These are phyloP conservation scores for Sergeia podlipaevii DNA, from an alignment of 208 protist genomes.

Conservation along the genomic window DNA sequence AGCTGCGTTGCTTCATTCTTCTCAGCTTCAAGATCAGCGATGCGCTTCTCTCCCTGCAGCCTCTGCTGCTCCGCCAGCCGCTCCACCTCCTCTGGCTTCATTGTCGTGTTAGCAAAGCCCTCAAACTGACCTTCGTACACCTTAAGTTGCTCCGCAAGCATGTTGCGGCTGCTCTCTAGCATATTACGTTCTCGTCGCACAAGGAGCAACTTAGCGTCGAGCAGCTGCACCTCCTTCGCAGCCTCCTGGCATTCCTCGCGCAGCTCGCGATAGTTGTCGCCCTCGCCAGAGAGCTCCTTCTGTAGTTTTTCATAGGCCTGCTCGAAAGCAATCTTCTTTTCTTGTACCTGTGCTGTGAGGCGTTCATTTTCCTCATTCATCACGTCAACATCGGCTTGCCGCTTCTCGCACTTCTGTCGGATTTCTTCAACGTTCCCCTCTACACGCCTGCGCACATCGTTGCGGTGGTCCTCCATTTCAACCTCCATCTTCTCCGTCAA, in stretches of 20 bases:
- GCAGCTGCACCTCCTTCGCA: conserved; percentile 35
- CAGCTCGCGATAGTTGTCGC: conserved; percentile 41
- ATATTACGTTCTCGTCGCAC: conserved; percentile 44
- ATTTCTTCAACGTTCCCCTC: conserved; percentile 43
- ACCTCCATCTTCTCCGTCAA: conserved; percentile 34
- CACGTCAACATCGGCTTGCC: conserved; percentile 23
- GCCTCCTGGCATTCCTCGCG: conserved; percentile 35
- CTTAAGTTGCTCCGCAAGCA: conserved; percentile 57
- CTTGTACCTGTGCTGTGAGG: conserved; percentile 36
- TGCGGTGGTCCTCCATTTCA: conserved; percentile 59
- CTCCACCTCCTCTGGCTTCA: conserved; percentile 60
- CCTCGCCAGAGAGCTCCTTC: conserved; percentile 24
- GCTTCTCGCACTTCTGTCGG: conserved; percentile 32
- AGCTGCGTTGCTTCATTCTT: conserved; percentile 56
- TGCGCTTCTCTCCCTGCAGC: conserved; percentile 33
- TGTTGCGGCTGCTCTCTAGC: conserved; percentile 21
- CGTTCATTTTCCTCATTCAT: conserved; percentile 45
- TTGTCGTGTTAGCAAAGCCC: conserved; percentile 32
- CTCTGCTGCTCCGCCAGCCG: conserved; percentile 36
- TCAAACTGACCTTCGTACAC: conserved; percentile 60
- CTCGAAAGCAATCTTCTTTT: conserved; percentile 57
- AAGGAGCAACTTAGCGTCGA: conserved; percentile 45
- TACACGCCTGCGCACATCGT: conserved; percentile 29
- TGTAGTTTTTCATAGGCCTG: conserved; percentile 38
- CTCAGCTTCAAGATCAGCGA: conserved; percentile 44